Evolutionary conservation across 345 rosid genomes (phyloP).

Genomic region (Eutrema japonicum): DNA sequence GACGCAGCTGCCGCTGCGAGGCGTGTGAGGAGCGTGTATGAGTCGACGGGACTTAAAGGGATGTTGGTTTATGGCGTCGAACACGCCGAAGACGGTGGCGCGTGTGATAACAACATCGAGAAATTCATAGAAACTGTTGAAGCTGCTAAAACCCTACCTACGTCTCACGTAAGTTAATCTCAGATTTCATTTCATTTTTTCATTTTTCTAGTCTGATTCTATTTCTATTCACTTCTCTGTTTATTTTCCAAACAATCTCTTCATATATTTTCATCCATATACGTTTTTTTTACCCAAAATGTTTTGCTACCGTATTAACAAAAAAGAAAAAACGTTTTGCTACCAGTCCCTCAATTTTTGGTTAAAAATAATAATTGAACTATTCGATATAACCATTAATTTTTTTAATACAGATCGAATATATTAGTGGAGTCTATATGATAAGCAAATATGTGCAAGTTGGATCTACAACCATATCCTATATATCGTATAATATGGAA

Average conservation of each 20-base stretch:
- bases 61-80: constrained; percentile 82
- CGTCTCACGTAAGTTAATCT: constrained; percentile 60
- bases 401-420: constrained; percentile 1
- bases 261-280: neutral
- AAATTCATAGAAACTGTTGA: constrained; percentile 62
- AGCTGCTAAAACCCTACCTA: constrained; percentile 62
- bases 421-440: neutral
- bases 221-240: neutral
- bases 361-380: neutral
- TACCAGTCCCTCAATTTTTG: neutral
- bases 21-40: constrained; percentile 49
- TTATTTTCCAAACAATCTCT: neutral
- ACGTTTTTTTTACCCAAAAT: neutral
- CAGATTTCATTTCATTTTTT: neutral
- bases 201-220: neutral
- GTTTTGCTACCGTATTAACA: neutral
- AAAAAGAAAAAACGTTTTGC: neutral
- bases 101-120: constrained; percentile 64
- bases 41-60: constrained; percentile 63
- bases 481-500: neutral
- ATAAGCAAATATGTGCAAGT: constrained; percentile 1
- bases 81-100: constrained; percentile 53
- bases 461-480: neutral
- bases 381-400: neutral
- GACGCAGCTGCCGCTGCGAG: constrained; percentile 45